These are phyloP conservation scores for Hylodesmum podocarpum DNA, from an alignment of 306 rosid genomes.

Conservation along the genomic window DNA sequence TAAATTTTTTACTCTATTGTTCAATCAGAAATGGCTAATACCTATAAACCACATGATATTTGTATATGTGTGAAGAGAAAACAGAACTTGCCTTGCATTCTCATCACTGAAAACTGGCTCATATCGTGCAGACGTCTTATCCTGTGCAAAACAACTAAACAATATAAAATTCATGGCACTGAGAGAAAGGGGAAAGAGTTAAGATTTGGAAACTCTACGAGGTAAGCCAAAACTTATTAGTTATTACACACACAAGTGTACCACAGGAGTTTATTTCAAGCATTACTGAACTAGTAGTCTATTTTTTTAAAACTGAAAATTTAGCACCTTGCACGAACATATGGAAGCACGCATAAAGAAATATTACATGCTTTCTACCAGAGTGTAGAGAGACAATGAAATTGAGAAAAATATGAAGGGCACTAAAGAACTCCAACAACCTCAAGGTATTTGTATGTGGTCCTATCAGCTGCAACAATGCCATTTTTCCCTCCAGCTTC, in stretches of 20 bases:
- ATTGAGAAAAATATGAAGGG: neutral
- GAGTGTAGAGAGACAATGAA: neutral
- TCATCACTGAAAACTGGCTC: constrained; percentile 47
- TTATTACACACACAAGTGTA: neutral
- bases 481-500: constrained; percentile 96
- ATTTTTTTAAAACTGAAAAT: neutral
- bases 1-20: neutral
- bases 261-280: neutral
- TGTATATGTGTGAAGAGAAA: neutral
- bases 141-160: constrained; percentile 20
- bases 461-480: constrained; percentile 67
- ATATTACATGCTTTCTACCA: neutral
- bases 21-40: neutral
- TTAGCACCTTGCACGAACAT: neutral
- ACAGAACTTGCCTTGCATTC: constrained; percentile 40
- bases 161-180: neutral
- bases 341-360: neutral
- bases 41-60: neutral
- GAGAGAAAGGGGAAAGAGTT: neutral
- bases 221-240: neutral
- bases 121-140: constrained; percentile 42
- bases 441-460: constrained; percentile 85
- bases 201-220: neutral
- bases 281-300: neutral
- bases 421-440: constrained; percentile 40